phyloP scores from a whole-genome alignment of 352 stramenopile species.

The Aphanomyces astaci region DNA sequence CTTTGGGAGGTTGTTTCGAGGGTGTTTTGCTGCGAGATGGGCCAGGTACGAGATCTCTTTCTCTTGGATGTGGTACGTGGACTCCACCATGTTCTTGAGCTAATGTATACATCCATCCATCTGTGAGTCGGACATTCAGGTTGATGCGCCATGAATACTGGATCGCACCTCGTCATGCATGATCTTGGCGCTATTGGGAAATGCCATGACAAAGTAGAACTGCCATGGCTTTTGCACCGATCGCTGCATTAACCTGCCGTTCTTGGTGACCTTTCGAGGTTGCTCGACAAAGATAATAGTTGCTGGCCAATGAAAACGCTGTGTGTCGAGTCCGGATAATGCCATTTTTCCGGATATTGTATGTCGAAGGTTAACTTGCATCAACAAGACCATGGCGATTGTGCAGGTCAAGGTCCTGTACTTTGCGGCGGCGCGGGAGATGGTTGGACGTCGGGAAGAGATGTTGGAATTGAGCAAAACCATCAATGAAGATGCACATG shows the following conservation, averaged over 20 bases:
- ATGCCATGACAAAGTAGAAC: conserved; percentile 56
- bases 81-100: conserved; percentile 42
- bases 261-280: background rate
- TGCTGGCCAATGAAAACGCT: background rate
- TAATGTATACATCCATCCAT: conserved; percentile 26
- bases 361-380: background rate
- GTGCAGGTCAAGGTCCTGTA: conserved; percentile 59
- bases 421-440: conserved; percentile 70
- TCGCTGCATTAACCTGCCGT: background rate
- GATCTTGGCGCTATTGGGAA: conserved; percentile 35
- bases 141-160: conserved; percentile 15
- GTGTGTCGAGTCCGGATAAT: too few relatives aligned
- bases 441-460: conserved; percentile 64
- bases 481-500: background rate
- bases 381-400: background rate
- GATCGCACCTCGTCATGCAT: conserved; percentile 38
- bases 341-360: background rate
- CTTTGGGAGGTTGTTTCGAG: conserved; percentile 19
- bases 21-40: conserved; percentile 33
- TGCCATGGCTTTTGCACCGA: conserved; percentile 48
- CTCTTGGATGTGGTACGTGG: conserved; percentile 37
- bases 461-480: conserved; percentile 30
- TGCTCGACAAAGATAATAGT: background rate
- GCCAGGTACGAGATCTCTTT: conserved; percentile 47
- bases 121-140: background rate